phyloP scores from a whole-genome alignment of 805 yeast genomes.

The Ogataea haglerorum region DNA sequence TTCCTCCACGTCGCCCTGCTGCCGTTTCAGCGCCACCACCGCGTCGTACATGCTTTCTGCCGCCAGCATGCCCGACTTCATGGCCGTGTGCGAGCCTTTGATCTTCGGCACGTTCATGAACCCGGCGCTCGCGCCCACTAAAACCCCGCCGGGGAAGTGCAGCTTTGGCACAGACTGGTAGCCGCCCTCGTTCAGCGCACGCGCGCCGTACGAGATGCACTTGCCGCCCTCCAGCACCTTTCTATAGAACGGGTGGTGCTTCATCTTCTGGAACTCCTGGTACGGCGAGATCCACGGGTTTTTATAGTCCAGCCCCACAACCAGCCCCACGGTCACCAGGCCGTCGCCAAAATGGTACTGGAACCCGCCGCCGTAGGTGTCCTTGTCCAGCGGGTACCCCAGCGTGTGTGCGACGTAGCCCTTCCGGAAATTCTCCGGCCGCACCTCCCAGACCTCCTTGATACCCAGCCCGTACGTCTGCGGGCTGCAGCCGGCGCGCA shows the following conservation, averaged over 20 bases:
- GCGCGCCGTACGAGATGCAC: conserved; percentile 90
- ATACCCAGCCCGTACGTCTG: conserved; percentile 96
- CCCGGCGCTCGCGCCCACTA: conserved; percentile 96
- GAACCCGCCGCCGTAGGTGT: conserved; percentile 94
- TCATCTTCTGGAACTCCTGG: conserved; percentile 93
- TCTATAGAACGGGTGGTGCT: conserved; percentile 81
- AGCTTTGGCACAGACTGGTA: conserved; percentile 87
- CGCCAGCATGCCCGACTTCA: conserved; percentile 93
- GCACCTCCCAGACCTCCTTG: conserved; percentile 96
- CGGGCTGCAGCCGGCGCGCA: conserved; percentile 61
- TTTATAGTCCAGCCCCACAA: conserved; percentile 87
- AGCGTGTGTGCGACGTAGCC: conserved; percentile 84
- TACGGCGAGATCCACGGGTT: conserved; percentile 96
- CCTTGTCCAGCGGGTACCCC: conserved; percentile 78
- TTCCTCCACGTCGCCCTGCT: conserved; percentile 38
- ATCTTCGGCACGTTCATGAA: conserved; percentile 96
- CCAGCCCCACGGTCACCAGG: conserved; percentile 88
- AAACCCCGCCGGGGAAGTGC: conserved; percentile 92
- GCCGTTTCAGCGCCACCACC: conserved; percentile 45
- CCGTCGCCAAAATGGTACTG: conserved; percentile 96
- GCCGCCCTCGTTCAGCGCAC: conserved; percentile 98
- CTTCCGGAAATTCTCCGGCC: conserved; percentile 70
- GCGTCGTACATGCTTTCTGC: conserved; percentile 71
- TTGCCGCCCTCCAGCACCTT: conserved; percentile 80
- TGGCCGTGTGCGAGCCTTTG: conserved; percentile 97